phyloP scores from a whole-genome alignment of 2,329 filamentous ascomycete species.

The Dothiorella sarmentorum region DNA sequence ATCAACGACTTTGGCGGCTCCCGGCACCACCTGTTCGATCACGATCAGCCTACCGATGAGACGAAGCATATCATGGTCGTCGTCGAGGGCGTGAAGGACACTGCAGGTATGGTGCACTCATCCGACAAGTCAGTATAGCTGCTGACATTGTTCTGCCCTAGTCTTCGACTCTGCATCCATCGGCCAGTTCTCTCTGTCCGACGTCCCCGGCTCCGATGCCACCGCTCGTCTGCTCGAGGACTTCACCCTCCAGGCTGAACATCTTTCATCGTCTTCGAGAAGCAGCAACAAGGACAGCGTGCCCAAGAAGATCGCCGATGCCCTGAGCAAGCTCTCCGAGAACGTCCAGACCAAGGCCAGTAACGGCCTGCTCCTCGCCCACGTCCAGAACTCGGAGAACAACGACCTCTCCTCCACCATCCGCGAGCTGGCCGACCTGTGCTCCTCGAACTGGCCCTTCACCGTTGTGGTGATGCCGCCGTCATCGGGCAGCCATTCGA shows the following conservation, averaged over 20 bases:
- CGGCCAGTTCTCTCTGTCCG: constrained; percentile 30
- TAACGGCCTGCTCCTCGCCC: constrained; percentile 9
- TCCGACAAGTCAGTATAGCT: not conserved
- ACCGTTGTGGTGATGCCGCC: constrained; percentile 40
- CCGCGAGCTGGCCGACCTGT: constrained; percentile 6
- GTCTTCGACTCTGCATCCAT: constrained; percentile 7
- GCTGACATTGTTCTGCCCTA: not conserved
- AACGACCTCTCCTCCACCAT: constrained; percentile 1
- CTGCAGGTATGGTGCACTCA: constrained; percentile 29
- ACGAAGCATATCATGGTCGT: constrained; percentile 36
- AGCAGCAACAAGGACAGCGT: not conserved
- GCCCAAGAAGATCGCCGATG: not conserved
- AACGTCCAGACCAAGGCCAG: not conserved
- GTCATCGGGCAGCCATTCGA: constrained; percentile 26
- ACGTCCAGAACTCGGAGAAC: constrained; percentile 12
- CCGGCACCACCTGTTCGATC: constrained; percentile 40
- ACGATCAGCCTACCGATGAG: constrained; percentile 25
- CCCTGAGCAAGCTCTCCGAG: constrained; percentile 2
- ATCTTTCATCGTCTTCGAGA: not conserved
- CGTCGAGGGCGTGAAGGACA: constrained; percentile 39
- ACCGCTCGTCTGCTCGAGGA: constrained; percentile 37
- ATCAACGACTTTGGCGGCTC: constrained; percentile 47
- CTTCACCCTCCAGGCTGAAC: constrained; percentile 34
- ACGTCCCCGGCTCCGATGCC: constrained; percentile 31
- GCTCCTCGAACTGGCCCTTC: constrained; percentile 23